Evolutionary conservation across 192 early-diverging fungal genomes (phyloP).

Genomic region (Physocladia obscura): DNA sequence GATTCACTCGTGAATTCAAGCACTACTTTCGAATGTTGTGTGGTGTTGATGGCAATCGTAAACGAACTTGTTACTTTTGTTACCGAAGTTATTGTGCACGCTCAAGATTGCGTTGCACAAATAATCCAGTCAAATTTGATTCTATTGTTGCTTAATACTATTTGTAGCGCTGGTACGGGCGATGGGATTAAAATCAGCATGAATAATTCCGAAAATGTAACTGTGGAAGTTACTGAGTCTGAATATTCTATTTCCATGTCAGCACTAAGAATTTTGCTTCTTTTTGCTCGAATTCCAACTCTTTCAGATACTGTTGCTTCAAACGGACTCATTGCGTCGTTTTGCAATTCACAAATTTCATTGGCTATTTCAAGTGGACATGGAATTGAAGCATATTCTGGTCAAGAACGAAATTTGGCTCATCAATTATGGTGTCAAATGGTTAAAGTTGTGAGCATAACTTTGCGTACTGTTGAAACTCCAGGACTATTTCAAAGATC

Average conservation of each 20-base stretch:
- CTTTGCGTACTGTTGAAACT: slow-evolving; percentile 4
- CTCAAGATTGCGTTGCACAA: not conserved
- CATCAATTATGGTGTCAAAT: slow-evolving; percentile 52
- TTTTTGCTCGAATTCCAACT: not conserved
- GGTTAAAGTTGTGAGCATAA: slow-evolving; percentile 26
- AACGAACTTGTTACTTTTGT: slow-evolving; percentile 14
- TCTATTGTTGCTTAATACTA: not conserved
- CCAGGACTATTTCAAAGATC: slow-evolving; percentile 8
- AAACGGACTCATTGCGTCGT: slow-evolving; percentile 34
- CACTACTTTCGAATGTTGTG: not conserved
- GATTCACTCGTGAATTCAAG: not conserved
- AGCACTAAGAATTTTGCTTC: slow-evolving; percentile 7
- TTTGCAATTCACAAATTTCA: slow-evolving; percentile 26
- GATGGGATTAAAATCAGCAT: not conserved
- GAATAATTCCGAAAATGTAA: not conserved
- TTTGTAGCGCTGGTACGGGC: not conserved
- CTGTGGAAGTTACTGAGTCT: not conserved
- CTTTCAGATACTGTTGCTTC: not conserved
- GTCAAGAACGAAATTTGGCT: slow-evolving; percentile 25
- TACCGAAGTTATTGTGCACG: not conserved
- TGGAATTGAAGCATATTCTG: not conserved
- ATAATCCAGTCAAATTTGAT: not conserved
- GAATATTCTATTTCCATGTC: not conserved
- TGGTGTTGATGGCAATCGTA: not conserved
- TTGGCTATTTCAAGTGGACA: slow-evolving; percentile 25